Conservation (phyloP, 1,284 basidiomycete species). For the Leccinum subrobustum region DNA sequence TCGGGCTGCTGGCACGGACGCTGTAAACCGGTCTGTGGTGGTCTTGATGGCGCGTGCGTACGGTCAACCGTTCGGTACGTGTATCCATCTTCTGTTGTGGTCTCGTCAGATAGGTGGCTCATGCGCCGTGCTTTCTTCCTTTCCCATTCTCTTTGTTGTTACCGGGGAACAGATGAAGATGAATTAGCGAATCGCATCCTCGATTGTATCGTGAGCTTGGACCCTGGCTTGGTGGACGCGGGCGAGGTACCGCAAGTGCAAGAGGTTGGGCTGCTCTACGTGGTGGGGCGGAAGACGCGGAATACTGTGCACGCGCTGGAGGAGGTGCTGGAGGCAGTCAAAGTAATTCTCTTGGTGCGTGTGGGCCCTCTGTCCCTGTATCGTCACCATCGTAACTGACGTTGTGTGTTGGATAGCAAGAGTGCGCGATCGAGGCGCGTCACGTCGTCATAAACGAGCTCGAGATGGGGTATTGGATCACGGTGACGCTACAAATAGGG, state of each 20-base stretch:
- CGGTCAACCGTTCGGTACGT: conserved; percentile 17
- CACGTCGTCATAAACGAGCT: conserved; percentile 8
- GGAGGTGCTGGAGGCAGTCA: conserved; percentile 3
- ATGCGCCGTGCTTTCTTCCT: background rate
- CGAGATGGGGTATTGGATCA: conserved; percentile 26
- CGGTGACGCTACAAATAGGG: background rate
- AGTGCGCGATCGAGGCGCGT: conserved; percentile 10
- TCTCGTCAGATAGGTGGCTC: background rate
- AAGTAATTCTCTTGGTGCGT: conserved; percentile 12
- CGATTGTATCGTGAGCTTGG: conserved; percentile 5
- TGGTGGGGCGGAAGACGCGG: conserved; percentile 11
- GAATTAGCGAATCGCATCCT: conserved; percentile 13
- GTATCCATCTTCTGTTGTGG: background rate
- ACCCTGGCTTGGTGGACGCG: background rate
- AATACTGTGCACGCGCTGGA: conserved; percentile 4
- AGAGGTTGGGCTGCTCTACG: conserved; percentile 15
- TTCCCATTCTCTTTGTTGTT: background rate
- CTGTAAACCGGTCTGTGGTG: conserved; percentile 4
- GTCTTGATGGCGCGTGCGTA: background rate
- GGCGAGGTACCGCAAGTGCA: conserved; percentile 7
- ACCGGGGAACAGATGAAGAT: conserved; percentile 6
- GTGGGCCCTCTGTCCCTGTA: background rate
- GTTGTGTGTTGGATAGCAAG: background rate
- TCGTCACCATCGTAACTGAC: background rate
- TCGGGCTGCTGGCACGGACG: background rate